phyloP scores from a whole-genome alignment of 2,329 filamentous ascomycete genomes.

The Blastomyces silverae region DNA sequence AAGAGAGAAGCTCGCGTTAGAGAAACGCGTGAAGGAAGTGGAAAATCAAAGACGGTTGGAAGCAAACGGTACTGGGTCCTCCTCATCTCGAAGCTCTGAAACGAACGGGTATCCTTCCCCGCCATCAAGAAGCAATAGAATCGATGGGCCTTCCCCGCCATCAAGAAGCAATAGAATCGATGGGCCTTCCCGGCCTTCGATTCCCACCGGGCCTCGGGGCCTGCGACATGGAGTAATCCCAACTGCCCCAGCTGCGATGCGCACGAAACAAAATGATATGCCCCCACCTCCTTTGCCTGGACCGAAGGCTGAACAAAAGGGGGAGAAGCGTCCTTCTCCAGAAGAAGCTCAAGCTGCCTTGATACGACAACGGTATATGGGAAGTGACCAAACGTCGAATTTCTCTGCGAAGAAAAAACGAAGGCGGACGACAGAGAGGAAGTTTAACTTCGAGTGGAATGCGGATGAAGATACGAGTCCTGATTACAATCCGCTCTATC shows the following conservation, averaged over 20 bases:
- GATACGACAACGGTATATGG: slow-evolving; percentile 79
- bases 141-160: slow-evolving; percentile 25
- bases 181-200: slow-evolving; percentile 28
- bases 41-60: slow-evolving; percentile 53
- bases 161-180: slow-evolving; percentile 24
- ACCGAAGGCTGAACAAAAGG: slow-evolving; percentile 33
- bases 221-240: slow-evolving; percentile 51
- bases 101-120: slow-evolving; percentile 16
- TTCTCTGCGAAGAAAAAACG: slow-evolving; percentile 97
- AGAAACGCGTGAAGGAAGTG: slow-evolving; percentile 67
- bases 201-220: slow-evolving; percentile 67
- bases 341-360: slow-evolving; percentile 65
- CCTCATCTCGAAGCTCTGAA: slow-evolving; percentile 15
- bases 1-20: slow-evolving; percentile 69
- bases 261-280: slow-evolving; percentile 45
- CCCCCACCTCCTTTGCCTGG: slow-evolving; percentile 46
- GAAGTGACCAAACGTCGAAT: slow-evolving; percentile 72
- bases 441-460: slow-evolving; percentile 99
- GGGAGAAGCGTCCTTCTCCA: slow-evolving; percentile 41
- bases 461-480: slow-evolving; percentile 84
- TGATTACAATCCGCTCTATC: slow-evolving; percentile 76
- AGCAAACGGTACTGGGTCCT: slow-evolving; percentile 25
- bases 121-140: slow-evolving; percentile 20
- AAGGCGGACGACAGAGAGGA: slow-evolving; percentile 84
- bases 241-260: slow-evolving; percentile 48